Evolutionary conservation across 1,139 yeast genomes (phyloP).

Genomic region (Protomyces lactucae-debilis): DNA sequence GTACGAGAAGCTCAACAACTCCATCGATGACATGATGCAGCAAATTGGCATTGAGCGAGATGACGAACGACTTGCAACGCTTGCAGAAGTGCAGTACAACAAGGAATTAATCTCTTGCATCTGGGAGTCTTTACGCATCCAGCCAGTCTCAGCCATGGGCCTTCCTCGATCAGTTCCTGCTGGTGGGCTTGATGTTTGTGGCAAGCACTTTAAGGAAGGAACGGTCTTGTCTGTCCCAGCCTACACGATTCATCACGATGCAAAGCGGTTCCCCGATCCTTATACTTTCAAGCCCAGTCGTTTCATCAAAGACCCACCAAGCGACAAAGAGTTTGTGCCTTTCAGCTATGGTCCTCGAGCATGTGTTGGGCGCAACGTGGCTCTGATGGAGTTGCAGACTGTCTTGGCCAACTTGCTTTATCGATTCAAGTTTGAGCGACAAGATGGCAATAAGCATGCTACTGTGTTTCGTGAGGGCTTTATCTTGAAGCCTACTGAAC

Average conservation of each 20-base stretch:
- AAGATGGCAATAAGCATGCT: neutral
- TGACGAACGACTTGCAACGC: slow-evolving; percentile 3
- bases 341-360: slow-evolving; percentile 24
- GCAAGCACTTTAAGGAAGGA: slow-evolving; percentile 8
- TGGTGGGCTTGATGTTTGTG: slow-evolving; percentile 10
- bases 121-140: slow-evolving; percentile 13
- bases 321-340: slow-evolving; percentile 18
- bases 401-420: slow-evolving; percentile 16
- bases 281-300: slow-evolving; percentile 55
- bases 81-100: slow-evolving; percentile 19
- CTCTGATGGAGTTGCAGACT: slow-evolving; percentile 23
- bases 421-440: slow-evolving; percentile 14
- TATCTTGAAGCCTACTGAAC: slow-evolving; percentile 16
- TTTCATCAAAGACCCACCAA: slow-evolving; percentile 43
- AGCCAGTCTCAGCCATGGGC: slow-evolving; percentile 19
- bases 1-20: neutral
- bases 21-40: slow-evolving; percentile 14
- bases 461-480: slow-evolving; percentile 21
- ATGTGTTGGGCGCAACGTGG: slow-evolving; percentile 24
- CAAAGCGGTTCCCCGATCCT: slow-evolving; percentile 50
- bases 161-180: slow-evolving; percentile 21
- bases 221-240: slow-evolving; percentile 21
- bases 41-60: slow-evolving; percentile 7
- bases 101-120: slow-evolving; percentile 2
- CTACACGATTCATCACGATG: slow-evolving; percentile 57